Evolutionary conservation across 257 asterid genomes (phyloP).

Genomic region (Solanum lycopersicoides): DNA sequence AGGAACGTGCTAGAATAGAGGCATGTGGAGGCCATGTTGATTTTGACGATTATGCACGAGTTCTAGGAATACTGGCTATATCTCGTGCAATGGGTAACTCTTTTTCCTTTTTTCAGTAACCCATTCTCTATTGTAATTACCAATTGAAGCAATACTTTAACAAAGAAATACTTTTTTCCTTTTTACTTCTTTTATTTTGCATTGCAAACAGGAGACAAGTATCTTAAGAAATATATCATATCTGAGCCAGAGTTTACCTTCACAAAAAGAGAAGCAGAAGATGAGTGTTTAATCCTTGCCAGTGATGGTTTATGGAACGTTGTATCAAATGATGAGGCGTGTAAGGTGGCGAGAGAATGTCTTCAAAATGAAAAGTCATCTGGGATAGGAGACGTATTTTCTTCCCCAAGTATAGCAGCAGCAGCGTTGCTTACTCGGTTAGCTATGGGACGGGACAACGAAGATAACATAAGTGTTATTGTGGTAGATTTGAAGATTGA

Average conservation of each 20-base stretch:
- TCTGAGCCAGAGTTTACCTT: constrained; percentile 6
- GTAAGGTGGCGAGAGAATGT: neutral
- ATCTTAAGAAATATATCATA: neutral
- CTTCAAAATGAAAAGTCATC: neutral
- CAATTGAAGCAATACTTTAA: neutral
- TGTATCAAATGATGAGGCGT: neutral
- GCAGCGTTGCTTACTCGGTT: neutral
- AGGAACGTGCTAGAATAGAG: constrained; percentile 9
- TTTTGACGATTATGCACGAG: neutral
- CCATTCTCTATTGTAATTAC: neutral
- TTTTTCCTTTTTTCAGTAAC: neutral
- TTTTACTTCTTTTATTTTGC: neutral
- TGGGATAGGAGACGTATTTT: neutral
- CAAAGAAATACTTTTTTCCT: no score
- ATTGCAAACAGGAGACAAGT: constrained; percentile 3
- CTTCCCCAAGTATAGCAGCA: constrained; percentile 3
- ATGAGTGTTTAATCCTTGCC: constrained; percentile 6
- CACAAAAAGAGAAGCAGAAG: neutral
- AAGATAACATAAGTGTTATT: constrained; percentile 1
- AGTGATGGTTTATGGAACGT: constrained; percentile 14
- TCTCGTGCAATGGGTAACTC: constrained; percentile 14
- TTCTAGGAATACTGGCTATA: constrained; percentile 5
- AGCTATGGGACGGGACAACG: neutral
- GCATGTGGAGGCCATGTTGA: constrained; percentile 7
- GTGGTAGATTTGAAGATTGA: constrained; percentile 4